A percentile compares a stretch with the other conserved stretches of the same genome.
Evolutionary conservation across 2,329 filamentous ascomycete species (phyloP).

Genomic region (Neonectria sp.): DNA sequence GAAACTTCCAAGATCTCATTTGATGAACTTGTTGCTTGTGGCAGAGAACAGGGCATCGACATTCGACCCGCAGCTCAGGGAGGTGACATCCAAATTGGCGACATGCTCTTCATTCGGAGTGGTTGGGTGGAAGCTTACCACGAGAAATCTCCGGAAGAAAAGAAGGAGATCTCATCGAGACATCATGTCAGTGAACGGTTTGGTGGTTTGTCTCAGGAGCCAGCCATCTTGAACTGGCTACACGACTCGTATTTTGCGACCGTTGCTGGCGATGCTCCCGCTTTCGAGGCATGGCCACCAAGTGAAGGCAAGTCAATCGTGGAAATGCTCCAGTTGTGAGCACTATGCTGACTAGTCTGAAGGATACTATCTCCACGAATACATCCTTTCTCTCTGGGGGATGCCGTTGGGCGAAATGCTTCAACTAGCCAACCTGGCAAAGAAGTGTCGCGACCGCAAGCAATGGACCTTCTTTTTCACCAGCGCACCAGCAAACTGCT

Average conservation of each 20-base stretch:
- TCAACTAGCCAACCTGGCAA: slow-evolving; percentile 58
- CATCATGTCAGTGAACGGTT: slow-evolving; percentile 53
- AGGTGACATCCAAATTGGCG: slow-evolving; percentile 52
- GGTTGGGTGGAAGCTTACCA: slow-evolving; percentile 65
- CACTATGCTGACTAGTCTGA: slow-evolving; percentile 43
- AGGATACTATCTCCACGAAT: slow-evolving; percentile 58
- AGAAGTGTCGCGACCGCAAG: slow-evolving; percentile 50
- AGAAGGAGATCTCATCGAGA: slow-evolving; percentile 36
- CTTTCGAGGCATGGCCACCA: slow-evolving; percentile 65
- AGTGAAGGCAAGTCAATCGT: not conserved
- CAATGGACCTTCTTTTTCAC: slow-evolving; percentile 59
- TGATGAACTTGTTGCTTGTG: slow-evolving; percentile 58
- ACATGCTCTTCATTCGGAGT: slow-evolving; percentile 70
- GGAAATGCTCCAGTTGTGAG: no score
- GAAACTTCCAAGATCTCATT: slow-evolving; percentile 60
- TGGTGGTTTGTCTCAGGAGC: slow-evolving; percentile 63
- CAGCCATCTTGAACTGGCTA: slow-evolving; percentile 67
- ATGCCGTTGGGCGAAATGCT: slow-evolving; percentile 67
- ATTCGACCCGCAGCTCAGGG: slow-evolving; percentile 54
- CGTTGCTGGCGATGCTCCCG: slow-evolving; percentile 68
- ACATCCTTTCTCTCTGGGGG: slow-evolving; percentile 65
- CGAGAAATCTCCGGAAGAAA: not conserved
- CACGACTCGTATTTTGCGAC: slow-evolving; percentile 71
- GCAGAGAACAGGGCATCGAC: slow-evolving; percentile 58
- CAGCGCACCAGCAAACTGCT: slow-evolving; percentile 23